Evolutionary conservation across 768 basidiomycete species (phyloP).

Genomic region (Naganishia vishniacii): DNA sequence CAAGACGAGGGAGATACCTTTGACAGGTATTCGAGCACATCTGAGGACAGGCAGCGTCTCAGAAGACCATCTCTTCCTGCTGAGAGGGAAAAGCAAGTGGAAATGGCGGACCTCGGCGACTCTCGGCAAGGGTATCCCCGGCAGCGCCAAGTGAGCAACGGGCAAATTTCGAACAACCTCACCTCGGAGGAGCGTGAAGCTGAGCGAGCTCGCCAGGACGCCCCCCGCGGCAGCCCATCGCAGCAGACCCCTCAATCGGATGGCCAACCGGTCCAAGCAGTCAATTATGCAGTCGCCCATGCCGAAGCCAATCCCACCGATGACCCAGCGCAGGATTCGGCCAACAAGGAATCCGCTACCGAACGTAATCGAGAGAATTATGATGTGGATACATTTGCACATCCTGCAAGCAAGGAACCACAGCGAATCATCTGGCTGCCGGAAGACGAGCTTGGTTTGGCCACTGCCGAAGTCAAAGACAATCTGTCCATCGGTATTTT

Average conservation of each 20-base stretch:
- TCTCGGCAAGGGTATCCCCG: not conserved
- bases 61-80: not conserved
- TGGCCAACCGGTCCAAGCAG: not conserved
- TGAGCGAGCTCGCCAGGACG: not conserved
- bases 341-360: slow-evolving; percentile 26
- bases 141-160: not conserved
- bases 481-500: slow-evolving; percentile 57
- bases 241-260: not conserved
- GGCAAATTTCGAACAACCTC: no score
- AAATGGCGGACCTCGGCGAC: not conserved
- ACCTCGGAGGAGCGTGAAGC: slow-evolving; percentile 18
- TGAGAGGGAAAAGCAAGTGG: not conserved
- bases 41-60: slow-evolving; percentile 2
- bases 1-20: not conserved
- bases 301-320: slow-evolving; percentile 11
- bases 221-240: not conserved
- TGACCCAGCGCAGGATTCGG: slow-evolving; percentile 33
- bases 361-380: slow-evolving; percentile 36
- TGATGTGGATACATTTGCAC: slow-evolving; percentile 60
- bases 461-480: slow-evolving; percentile 58
- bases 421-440: slow-evolving; percentile 84
- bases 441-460: slow-evolving; percentile 62
- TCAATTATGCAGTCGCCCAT: not conserved
- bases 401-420: slow-evolving; percentile 68
- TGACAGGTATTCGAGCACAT: not conserved